phyloP scores from a whole-genome alignment of 257 asterid genomes.

The Nicotiana undulata region DNA sequence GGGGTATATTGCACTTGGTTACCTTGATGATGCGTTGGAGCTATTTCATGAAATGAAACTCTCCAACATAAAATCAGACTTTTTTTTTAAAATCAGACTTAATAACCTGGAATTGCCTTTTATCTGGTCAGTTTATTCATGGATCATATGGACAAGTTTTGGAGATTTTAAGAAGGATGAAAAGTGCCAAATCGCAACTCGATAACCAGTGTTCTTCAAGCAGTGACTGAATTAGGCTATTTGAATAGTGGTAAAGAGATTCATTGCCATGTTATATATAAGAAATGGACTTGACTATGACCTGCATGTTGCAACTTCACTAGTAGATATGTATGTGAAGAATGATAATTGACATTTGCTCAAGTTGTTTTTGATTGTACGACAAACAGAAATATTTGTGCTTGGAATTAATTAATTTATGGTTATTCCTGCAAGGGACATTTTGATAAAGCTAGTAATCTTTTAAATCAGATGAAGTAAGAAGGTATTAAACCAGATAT shows the following conservation, averaged over 20 bases:
- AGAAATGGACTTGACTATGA: conserved; percentile 40
- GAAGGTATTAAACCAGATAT: conserved; percentile 45
- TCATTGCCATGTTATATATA: conserved; percentile 36
- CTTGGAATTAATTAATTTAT: conserved; percentile 55
- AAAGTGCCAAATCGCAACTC: conserved; percentile 39
- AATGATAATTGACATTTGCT: conserved; percentile 34
- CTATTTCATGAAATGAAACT: conserved; percentile 35
- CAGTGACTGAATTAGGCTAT: conserved; percentile 33
- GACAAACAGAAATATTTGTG: conserved; percentile 28
- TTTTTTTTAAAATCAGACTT: conserved; percentile 47
- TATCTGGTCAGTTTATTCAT: conserved; percentile 37
- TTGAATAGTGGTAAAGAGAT: conserved; percentile 27
- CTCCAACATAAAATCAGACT: conserved; percentile 38
- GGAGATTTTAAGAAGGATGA: conserved; percentile 31
- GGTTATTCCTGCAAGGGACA: conserved; percentile 44
- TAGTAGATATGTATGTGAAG: conserved; percentile 58
- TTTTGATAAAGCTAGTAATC: conserved; percentile 29
- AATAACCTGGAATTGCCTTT: conserved; percentile 43
- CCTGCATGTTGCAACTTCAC: conserved; percentile 32
- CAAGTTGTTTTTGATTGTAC: conserved; percentile 31
- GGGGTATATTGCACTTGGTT: conserved; percentile 36
- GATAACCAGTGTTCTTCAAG: conserved; percentile 42
- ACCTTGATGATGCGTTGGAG: conserved; percentile 31
- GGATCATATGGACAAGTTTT: conserved; percentile 33
- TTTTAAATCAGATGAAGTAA: conserved; percentile 36